A percentile compares a stretch with the other conserved stretches of the same genome.
phyloP scores from a whole-genome alignment of 2,329 filamentous ascomycete genomes.

The Colletotrichum caudatum region DNA sequence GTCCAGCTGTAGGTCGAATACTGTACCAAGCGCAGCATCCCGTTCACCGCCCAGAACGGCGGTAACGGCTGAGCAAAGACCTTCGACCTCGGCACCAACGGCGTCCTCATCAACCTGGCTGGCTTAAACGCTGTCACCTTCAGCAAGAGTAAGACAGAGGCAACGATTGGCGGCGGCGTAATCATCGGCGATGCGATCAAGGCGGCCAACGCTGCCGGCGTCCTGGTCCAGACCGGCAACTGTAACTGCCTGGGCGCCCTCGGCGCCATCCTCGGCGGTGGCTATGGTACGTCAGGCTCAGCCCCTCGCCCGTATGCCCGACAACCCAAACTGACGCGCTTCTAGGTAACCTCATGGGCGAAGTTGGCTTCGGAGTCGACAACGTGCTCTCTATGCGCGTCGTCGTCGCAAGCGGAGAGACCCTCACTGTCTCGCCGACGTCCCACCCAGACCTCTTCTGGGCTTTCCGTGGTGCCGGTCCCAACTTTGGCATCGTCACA shows the following conservation, averaged over 20 bases:
- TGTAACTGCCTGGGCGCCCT: constrained; percentile 47
- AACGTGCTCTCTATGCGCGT: constrained; percentile 50
- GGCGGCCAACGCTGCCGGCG: constrained; percentile 32
- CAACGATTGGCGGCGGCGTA: constrained; percentile 41
- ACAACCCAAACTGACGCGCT: neutral
- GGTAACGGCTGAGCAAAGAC: constrained; percentile 42
- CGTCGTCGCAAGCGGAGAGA: constrained; percentile 46
- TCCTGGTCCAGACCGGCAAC: constrained; percentile 43
- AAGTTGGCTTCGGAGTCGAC: constrained; percentile 47
- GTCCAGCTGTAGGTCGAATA: constrained; percentile 24
- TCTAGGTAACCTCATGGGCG: constrained; percentile 35
- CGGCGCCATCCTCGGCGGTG: constrained; percentile 43
- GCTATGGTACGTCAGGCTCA: constrained; percentile 22
- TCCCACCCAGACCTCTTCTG: constrained; percentile 58
- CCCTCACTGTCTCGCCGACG: constrained; percentile 44
- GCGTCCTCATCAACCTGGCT: constrained; percentile 45
- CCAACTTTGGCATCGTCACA: constrained; percentile 63
- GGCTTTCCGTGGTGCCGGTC: constrained; percentile 63
- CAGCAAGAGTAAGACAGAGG: constrained; percentile 38
- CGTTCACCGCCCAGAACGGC: constrained; percentile 40
- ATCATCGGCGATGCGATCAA: constrained; percentile 34
- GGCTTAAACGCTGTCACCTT: constrained; percentile 43
- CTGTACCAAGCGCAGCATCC: constrained; percentile 22
- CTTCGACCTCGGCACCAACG: constrained; percentile 37
- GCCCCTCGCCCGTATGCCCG: too few relatives aligned